Evolutionary conservation across 129 eudicot species (phyloP).

Genomic region (Flaveria brownii): DNA sequence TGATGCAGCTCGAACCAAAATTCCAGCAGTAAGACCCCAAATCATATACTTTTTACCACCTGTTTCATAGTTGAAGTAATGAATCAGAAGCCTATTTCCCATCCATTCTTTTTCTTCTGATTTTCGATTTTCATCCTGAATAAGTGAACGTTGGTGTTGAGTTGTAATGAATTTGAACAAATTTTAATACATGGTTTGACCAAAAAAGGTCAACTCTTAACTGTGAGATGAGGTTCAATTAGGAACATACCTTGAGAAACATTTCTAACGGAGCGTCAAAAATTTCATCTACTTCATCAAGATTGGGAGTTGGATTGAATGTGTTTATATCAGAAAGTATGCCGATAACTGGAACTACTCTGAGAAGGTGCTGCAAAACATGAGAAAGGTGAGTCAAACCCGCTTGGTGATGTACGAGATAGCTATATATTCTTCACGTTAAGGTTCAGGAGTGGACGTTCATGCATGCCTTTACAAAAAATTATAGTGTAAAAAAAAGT

Average conservation of each 20-base stretch:
- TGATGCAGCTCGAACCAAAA: conserved; percentile 84
- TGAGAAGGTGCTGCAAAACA: conserved; percentile 71
- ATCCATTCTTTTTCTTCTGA: conserved; percentile 80
- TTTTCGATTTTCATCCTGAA: conserved; percentile 79
- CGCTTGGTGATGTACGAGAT: too few species aligned
- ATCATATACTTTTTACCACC: conserved; percentile 57
- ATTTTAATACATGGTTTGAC: neutral
- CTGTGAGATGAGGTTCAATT: neutral
- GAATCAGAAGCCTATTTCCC: conserved; percentile 71
- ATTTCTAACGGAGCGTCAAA: conserved; percentile 96
- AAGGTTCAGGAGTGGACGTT: too few species aligned
- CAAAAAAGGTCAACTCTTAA: neutral
- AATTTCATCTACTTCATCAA: conserved; percentile 72
- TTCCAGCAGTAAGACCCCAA: conserved; percentile 92
- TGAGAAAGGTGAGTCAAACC: neutral
- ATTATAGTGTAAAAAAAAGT: too few species aligned
- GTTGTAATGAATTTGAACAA: neutral
- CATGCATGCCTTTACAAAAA: too few species aligned
- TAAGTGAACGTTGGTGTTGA: neutral
- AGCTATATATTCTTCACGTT: too few species aligned
- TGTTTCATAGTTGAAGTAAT: conserved; percentile 64
- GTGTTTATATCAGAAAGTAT: conserved; percentile 66
- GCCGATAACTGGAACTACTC: conserved; percentile 92
- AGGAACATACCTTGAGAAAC: conserved; percentile 75
- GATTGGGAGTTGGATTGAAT: conserved; percentile 68